Evolutionary conservation across 1,284 basidiomycete species (phyloP).

Genomic region (Fomitopsis pinicola): DNA sequence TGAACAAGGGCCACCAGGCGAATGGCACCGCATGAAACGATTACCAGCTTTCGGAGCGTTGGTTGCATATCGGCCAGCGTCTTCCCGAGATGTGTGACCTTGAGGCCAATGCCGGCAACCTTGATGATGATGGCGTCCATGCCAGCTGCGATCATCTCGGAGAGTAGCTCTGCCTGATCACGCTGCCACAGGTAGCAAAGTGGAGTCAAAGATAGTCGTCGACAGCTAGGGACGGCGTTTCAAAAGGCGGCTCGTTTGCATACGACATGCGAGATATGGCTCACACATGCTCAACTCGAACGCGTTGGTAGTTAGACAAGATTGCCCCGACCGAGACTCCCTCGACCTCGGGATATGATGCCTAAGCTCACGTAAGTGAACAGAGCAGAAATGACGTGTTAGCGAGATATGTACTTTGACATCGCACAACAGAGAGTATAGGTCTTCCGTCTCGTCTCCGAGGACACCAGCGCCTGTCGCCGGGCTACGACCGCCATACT

Average conservation of each 20-base stretch:
- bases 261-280: conserved; percentile 20
- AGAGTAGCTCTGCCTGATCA: conserved; percentile 78
- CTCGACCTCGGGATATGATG: conserved; percentile 76
- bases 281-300: conserved; percentile 96
- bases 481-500: conserved; percentile 74
- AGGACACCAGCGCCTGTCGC: conserved; percentile 44
- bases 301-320: conserved; percentile 94
- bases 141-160: conserved; percentile 82
- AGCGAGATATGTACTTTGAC: conserved; percentile 65
- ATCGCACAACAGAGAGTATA: conserved; percentile 69
- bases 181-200: conserved; percentile 95
- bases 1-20: not conserved
- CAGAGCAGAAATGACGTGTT: not conserved
- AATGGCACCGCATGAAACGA: not conserved
- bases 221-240: conserved; percentile 50
- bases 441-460: conserved; percentile 97
- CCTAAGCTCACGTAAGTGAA: conserved; percentile 36
- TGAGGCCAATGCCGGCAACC: conserved; percentile 92
- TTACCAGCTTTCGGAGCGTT: conserved; percentile 72
- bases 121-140: conserved; percentile 91
- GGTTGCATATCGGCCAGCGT: conserved; percentile 73
- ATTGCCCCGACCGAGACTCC: conserved; percentile 96
- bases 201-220: conserved; percentile 76
- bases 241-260: not conserved
- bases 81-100: conserved; percentile 76